Evolutionary conservation across 306 rosid species (phyloP), one percentile per base, ranked within the genome.

Genomic region (Erythrophleum fordii): DNA sequence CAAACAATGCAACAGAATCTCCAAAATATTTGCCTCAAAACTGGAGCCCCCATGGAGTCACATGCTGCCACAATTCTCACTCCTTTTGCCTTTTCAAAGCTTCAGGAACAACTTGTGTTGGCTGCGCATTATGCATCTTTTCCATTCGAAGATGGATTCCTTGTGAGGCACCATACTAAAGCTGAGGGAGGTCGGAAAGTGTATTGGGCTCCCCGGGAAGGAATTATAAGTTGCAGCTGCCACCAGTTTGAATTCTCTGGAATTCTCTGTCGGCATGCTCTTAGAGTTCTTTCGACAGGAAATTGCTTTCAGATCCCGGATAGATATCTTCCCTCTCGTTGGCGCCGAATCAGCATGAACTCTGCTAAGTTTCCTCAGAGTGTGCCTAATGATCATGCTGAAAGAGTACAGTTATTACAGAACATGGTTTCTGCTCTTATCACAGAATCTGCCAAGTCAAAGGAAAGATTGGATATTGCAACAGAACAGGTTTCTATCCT

Each of bases 1-100:
- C 97, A 95, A 89, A 92, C 95, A 80, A 95, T 95, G 98, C 98
- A 95, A 85, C 98, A 95, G 86, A 95, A 91, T 91, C 97, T 95
- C 73, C 98, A 95, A 83, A 95, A 95, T 83, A 92, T 95, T 69
- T 87, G 92, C 87, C 90, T 92, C 77, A 95, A 95, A 90, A 95
- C 98, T 59, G 98, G 98, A 77, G 98, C 98, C 22, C 98, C 98
- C 9, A 95, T 95, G 98, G 98, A 95, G 81, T 95, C 98, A 6
- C 97, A 92, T 22, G 98, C 97, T 29, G 97, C 97, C 66, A 80
- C 95, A 16, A 70, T 91, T 60, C 94, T 95, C 70, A 95, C 97
- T 69, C 98, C 98, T 52, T 91, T 83, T 80, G 97, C 98, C 83
- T 95, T 95, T 75, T 92, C 95, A 18, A 95, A 92, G 91, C 97